Evolutionary conservation across 2,329 filamentous ascomycete genomes (phyloP).

Genomic region (Aspergillus viridinutans): DNA sequence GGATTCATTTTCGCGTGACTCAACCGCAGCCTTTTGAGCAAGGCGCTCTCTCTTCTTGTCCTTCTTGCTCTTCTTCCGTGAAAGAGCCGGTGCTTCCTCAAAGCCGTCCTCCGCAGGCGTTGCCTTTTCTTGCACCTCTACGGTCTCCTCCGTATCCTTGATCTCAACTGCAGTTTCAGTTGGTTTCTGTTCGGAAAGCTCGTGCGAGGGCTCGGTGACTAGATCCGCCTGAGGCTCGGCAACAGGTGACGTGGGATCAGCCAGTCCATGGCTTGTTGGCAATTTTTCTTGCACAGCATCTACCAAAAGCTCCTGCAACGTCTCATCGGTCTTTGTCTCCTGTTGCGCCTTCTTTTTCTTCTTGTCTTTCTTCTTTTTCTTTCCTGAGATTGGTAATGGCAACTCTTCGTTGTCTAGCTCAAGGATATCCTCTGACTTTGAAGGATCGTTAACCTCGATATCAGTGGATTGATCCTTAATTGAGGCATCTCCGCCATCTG

Average conservation of each 20-base stretch:
- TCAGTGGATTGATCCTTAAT: slow-evolving; percentile 12
- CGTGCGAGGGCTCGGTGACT: neutral
- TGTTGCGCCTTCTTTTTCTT: slow-evolving; percentile 15
- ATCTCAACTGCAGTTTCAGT: neutral
- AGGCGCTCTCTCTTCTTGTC: slow-evolving; percentile 17
- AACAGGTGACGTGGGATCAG: neutral
- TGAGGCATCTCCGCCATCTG: slow-evolving; percentile 5
- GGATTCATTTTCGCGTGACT: neutral
- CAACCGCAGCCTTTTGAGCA: neutral
- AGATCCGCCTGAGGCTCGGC: neutral
- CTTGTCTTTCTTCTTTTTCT: slow-evolving; percentile 16
- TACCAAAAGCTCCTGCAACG: neutral
- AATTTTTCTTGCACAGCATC: neutral
- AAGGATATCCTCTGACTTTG: slow-evolving; percentile 4
- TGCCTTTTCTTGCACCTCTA: too few species aligned
- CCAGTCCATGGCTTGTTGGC: neutral
- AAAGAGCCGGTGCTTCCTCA: slow-evolving; percentile 1
- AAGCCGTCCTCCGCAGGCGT: neutral
- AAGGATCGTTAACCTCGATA: slow-evolving; percentile 6
- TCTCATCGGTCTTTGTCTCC: slow-evolving; percentile 2
- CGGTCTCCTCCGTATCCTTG: neutral
- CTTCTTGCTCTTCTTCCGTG: slow-evolving; percentile 7
- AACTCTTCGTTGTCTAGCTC: slow-evolving; percentile 17
- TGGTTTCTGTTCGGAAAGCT: neutral
- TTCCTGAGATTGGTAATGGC: neutral